Evolutionary conservation across 768 basidiomycete genomes (phyloP).

Genomic region (Cantharellus cinnabarinus): DNA sequence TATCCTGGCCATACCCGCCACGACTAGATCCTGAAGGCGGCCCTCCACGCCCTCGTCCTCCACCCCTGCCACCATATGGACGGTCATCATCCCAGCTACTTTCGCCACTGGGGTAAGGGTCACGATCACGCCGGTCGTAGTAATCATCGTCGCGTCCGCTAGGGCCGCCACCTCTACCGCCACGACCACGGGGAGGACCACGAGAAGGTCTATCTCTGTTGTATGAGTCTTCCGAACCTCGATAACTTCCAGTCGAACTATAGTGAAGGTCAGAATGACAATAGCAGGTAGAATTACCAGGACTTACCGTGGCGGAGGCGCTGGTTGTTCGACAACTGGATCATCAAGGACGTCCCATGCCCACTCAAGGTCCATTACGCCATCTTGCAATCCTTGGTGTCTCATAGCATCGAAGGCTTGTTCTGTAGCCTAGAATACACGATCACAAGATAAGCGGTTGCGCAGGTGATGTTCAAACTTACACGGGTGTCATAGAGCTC

Average conservation of each 20-base stretch:
- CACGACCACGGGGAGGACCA: background rate
- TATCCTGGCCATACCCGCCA: background rate
- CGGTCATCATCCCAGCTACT: background rate
- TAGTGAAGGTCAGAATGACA: background rate
- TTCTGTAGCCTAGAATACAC: conserved; percentile 36
- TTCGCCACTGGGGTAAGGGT: conserved; percentile 8
- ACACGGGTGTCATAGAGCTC: conserved; percentile 85
- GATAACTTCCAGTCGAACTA: conserved; percentile 9
- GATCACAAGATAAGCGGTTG: background rate
- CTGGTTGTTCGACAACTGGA: conserved; percentile 26
- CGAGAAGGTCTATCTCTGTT: background rate
- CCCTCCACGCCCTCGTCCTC: conserved; percentile 3
- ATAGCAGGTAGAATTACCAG: background rate
- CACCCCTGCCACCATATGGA: background rate
- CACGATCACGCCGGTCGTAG: conserved; percentile 20
- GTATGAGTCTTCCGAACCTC: conserved; percentile 10
- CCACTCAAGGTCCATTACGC: conserved; percentile 71
- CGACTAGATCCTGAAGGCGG: conserved; percentile 20
- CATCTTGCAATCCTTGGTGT: conserved; percentile 61
- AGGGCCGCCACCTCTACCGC: conserved; percentile 10
- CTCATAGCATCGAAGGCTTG: conserved; percentile 65
- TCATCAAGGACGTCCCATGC: conserved; percentile 60
- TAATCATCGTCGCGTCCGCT: conserved; percentile 10
- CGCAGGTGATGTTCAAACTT: conserved; percentile 11
- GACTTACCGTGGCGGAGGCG: conserved; percentile 10